These are phyloP conservation scores for Inosperma sp. DNA, from an alignment of 768 basidiomycete species.

Conservation along the genomic window DNA sequence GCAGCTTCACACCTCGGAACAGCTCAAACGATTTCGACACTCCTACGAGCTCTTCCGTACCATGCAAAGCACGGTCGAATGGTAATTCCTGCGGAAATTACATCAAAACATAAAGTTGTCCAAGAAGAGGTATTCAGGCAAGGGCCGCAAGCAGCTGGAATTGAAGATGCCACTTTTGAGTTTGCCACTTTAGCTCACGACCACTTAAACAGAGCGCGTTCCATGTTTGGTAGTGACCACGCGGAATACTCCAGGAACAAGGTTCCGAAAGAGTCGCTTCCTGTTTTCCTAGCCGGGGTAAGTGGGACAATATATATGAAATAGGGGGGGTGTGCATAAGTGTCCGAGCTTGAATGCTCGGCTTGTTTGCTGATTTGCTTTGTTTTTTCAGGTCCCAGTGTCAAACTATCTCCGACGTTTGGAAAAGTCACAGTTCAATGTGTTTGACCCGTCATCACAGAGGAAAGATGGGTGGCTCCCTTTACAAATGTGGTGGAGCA, in stretches of 20 bases:
- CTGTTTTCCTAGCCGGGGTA: conserved; percentile 70
- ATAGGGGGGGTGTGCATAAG: not conserved
- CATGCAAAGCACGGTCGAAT: conserved; percentile 68
- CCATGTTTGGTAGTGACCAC: conserved; percentile 56
- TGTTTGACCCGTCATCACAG: conserved; percentile 60
- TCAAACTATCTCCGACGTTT: conserved; percentile 58
- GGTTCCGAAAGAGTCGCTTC: conserved; percentile 57
- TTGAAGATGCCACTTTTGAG: conserved; percentile 78
- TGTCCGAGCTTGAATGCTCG: conserved; percentile 9
- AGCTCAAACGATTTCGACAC: conserved; percentile 64
- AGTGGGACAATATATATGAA: conserved; percentile 29
- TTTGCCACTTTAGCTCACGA: conserved; percentile 80
- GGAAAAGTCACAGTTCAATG: conserved; percentile 68
- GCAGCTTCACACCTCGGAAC: conserved; percentile 79
- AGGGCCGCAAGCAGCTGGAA: conserved; percentile 49
- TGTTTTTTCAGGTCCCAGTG: conserved; percentile 54
- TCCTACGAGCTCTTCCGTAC: conserved; percentile 73
- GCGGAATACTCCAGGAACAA: conserved; percentile 42
- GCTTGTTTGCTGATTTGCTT: conserved; percentile 9
- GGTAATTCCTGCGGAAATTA: conserved; percentile 78
- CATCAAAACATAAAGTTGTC: conserved; percentile 68
- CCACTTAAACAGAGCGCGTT: conserved; percentile 68
- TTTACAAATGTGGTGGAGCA: conserved; percentile 56
- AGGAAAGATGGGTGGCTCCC: conserved; percentile 72
- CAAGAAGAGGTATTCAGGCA: conserved; percentile 75